Base-by-base conservation (phyloP, 306 rosid genomes). In the Corylus heterophylla region DNA sequence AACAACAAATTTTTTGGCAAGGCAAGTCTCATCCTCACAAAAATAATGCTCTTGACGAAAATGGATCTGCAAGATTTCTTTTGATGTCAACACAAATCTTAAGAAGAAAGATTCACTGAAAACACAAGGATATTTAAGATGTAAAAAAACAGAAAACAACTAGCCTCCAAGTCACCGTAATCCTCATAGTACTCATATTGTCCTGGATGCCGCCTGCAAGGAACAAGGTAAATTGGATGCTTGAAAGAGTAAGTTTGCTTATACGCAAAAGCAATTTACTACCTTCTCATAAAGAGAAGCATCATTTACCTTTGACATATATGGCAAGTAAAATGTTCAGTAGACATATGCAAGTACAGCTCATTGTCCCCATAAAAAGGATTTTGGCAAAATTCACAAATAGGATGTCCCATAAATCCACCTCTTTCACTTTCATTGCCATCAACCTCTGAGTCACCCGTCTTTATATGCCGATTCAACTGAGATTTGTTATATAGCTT, bases 361-460 rank as follows among this genome's bases (percentile, higher is more conserved):
- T 89, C 92, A 74, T 89, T 89, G 70, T 89, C 90, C 31, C 90
- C 89, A 20, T 89, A 89, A 77, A 84, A 86, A 5, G 92, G 89
- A 42, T 85, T 86, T 80, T 61, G 61, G 83, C 92, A 89, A 76
- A 84, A 89, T 18, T 89, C 88, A 84, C 92, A 89, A 79, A 50
- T 55, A 73, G 92, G 92, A 67, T 89, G 92, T 71, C 92, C 92
- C 5, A 78, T 77, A 69, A 89, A 89, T 3, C 92, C 90, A 22
- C 92, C 92, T 84, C 92, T 84, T 76, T 89, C 92, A 76, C 89
- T 84, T 83, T 89, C 89, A 73, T 79, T 86, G 70, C 92, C 92
- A 71, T 89, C 92, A 69, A 86, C 88, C 79, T 80, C 89, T 1
- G 90, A 86, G 78, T 84, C 88, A 35, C 92, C 92, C 5, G 88